Evolutionary conservation across 148 eudicot genomes (phyloP).

Genomic region (Diospyros lotus): DNA sequence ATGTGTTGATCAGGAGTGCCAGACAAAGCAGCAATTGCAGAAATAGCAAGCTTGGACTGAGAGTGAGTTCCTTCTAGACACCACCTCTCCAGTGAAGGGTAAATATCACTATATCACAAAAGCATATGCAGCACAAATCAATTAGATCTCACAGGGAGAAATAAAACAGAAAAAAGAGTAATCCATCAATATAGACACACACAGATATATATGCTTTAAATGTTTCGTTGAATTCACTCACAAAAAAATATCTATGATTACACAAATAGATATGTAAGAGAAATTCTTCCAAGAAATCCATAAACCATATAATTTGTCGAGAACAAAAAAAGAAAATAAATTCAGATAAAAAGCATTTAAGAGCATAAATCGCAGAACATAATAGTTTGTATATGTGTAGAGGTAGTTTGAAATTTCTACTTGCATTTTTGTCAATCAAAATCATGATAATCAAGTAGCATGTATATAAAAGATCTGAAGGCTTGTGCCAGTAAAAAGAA

Average conservation of each 20-base stretch:
- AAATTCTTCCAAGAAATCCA: slow-evolving; percentile 5
- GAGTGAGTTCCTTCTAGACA: slow-evolving; percentile 83
- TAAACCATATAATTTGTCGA: neutral
- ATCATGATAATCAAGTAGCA: neutral
- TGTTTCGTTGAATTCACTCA: neutral
- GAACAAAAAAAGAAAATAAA: neutral
- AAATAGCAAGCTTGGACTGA: slow-evolving; percentile 76
- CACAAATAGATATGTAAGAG: neutral
- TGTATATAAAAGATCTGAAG: neutral
- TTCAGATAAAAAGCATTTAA: neutral
- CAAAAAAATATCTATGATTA: neutral
- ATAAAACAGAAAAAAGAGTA: neutral
- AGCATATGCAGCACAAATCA: slow-evolving; percentile 14
- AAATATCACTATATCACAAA: slow-evolving; percentile 59
- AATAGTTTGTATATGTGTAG: neutral
- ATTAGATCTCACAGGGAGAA: neutral
- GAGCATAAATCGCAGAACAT: neutral
- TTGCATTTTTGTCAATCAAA: neutral
- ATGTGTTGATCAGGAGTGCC: slow-evolving; percentile 41
- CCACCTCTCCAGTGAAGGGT: slow-evolving; percentile 64
- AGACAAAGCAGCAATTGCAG: slow-evolving; percentile 54
- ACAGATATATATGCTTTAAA: too few species aligned
- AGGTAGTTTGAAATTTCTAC: neutral
- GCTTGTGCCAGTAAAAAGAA: neutral
- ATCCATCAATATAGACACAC: too few species aligned